A percentile compares a stretch with the other conserved stretches of the same genome.
Evolutionary conservation across 306 rosid genomes (phyloP).

Genomic region (Cotoneaster glaucophyllus): DNA sequence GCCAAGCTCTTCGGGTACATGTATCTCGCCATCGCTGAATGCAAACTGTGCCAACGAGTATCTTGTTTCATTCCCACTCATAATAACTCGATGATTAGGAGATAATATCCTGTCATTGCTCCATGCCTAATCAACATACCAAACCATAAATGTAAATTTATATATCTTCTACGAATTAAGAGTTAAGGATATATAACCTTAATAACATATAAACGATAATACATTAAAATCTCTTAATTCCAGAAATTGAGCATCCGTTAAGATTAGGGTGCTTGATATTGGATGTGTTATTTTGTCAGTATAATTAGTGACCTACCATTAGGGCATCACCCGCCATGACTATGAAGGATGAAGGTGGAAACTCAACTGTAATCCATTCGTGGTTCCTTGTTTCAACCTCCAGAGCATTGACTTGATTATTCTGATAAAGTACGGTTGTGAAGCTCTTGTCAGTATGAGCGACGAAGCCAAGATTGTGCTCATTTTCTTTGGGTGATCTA

Average conservation of each 20-base stretch:
- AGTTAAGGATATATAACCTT: background rate
- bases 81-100: conserved; percentile 55
- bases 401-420: conserved; percentile 54
- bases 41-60: conserved; percentile 61
- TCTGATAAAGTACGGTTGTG: conserved; percentile 71
- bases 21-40: conserved; percentile 45
- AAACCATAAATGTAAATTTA: background rate
- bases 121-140: conserved; percentile 51
- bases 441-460: conserved; percentile 82
- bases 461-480: conserved; percentile 46
- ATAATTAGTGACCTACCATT: conserved; percentile 26
- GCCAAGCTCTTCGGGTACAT: conserved; percentile 52
- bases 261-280: background rate
- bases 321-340: conserved; percentile 77
- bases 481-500: conserved; percentile 27
- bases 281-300: background rate
- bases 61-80: conserved; percentile 52
- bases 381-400: conserved; percentile 57
- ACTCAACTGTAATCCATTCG: conserved; percentile 54
- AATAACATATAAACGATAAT: no score
- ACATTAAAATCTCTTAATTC: no score
- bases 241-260: no score
- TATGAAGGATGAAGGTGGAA: conserved; percentile 48
- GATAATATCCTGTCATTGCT: conserved; percentile 70
- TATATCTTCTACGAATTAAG: background rate